These are phyloP conservation scores for Porogramme epimiltina DNA, from an alignment of 1,284 basidiomycete genomes.

Conservation along the genomic window DNA sequence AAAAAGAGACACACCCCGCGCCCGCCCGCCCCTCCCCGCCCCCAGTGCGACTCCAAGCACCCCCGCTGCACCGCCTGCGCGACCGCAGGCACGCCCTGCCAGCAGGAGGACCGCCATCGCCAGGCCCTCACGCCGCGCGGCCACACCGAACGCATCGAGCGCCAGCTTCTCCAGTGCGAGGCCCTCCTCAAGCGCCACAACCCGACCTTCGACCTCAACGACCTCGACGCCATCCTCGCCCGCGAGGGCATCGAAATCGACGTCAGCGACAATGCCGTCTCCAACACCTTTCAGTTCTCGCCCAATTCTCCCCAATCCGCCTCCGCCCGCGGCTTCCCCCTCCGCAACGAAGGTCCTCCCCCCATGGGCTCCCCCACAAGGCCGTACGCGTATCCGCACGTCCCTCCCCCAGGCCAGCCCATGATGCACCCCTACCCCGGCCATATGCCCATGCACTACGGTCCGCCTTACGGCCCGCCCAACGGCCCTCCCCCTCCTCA, in stretches of 20 bases:
- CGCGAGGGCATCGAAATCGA: slow-evolving; percentile 69
- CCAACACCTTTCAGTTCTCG: slow-evolving; percentile 43
- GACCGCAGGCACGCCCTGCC: slow-evolving; percentile 73
- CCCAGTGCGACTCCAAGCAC: slow-evolving; percentile 84
- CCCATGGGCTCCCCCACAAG: slow-evolving; percentile 31
- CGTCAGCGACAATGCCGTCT: slow-evolving; percentile 28
- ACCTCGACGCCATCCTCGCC: slow-evolving; percentile 62
- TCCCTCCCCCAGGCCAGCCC: slow-evolving; percentile 28
- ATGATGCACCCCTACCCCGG: slow-evolving; percentile 30
- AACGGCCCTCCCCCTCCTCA: slow-evolving; percentile 29
- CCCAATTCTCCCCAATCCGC: slow-evolving; percentile 24
- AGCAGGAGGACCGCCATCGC: slow-evolving; percentile 82
- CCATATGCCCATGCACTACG: slow-evolving; percentile 31
- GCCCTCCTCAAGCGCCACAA: slow-evolving; percentile 73
- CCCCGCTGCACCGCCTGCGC: slow-evolving; percentile 81
- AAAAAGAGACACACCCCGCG: slow-evolving; percentile 14
- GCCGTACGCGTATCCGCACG: too few relatives aligned
- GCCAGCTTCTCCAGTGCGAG: slow-evolving; percentile 71
- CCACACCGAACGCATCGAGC: slow-evolving; percentile 77
- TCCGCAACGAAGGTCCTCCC: slow-evolving; percentile 33
- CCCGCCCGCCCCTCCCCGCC: slow-evolving; percentile 11
- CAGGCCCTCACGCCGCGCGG: slow-evolving; percentile 82
- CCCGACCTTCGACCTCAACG: slow-evolving; percentile 64
- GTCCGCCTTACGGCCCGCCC: slow-evolving; percentile 32
- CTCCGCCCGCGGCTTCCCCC: slow-evolving; percentile 30